Conservation (phyloP, 2,329 filamentous ascomycete species). For the Zasmidium cellare region DNA sequence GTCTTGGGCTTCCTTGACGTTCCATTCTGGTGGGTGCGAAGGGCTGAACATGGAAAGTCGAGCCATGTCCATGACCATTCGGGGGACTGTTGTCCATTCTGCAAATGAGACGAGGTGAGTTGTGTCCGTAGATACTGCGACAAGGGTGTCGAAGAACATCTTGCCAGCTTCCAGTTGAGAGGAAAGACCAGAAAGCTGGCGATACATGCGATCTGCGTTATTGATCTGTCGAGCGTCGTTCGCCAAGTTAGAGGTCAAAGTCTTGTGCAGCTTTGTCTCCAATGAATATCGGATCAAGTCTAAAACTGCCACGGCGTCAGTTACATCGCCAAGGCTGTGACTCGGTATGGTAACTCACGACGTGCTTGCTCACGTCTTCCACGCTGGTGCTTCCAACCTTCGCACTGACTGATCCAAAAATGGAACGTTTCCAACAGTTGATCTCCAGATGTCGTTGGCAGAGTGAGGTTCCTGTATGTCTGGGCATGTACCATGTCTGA, state of each 20-base stretch:
- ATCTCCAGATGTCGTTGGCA: too few relatives aligned
- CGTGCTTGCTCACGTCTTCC: background rate
- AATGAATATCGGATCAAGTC: background rate
- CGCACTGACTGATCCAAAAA: background rate
- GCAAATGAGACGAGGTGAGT: background rate
- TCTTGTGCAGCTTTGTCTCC: background rate
- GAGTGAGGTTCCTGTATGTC: background rate
- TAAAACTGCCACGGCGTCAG: background rate
- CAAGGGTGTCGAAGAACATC: background rate
- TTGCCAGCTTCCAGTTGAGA: background rate
- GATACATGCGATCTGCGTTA: background rate
- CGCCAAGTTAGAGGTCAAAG: background rate
- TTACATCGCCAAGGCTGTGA: background rate
- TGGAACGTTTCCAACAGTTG: background rate
- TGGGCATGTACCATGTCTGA: background rate
- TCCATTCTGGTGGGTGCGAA: background rate
- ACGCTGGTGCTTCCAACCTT: background rate
- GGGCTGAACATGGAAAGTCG: background rate
- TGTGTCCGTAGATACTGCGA: background rate
- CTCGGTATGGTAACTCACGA: background rate
- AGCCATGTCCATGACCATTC: background rate
- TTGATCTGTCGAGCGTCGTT: background rate
- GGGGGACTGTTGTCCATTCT: background rate
- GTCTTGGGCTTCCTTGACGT: background rate
- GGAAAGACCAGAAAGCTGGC: background rate